Conservation (phyloP, 495 filamentous ascomycete species). For the Bombardia bombarda region DNA sequence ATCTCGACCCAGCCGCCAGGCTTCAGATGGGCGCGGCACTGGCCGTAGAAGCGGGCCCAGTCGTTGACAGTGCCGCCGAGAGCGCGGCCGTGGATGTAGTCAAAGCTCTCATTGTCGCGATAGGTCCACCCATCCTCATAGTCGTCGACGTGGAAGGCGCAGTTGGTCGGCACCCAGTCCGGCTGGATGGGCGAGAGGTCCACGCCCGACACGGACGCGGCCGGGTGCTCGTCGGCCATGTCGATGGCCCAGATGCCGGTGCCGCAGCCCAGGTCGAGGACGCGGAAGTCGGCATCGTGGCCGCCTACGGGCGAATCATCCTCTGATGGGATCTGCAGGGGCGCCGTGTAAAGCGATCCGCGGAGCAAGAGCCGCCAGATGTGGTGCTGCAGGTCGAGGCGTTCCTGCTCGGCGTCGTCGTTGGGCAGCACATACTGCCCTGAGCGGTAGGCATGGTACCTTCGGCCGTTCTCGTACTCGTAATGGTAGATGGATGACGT, state of each 20-base stretch:
- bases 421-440: slow-evolving; percentile 21
- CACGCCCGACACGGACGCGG: slow-evolving; percentile 27
- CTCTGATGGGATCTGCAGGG: slow-evolving; percentile 31
- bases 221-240: slow-evolving; percentile 28
- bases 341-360: slow-evolving; percentile 39
- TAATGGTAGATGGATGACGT: slow-evolving; percentile 22
- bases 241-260: slow-evolving; percentile 58
- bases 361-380: slow-evolving; percentile 11
- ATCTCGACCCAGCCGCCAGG: slow-evolving; percentile 57
- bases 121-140: slow-evolving; percentile 50
- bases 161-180: slow-evolving; percentile 35
- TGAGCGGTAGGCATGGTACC: slow-evolving; percentile 21
- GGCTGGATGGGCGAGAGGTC: slow-evolving; percentile 34
- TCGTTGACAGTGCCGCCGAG: slow-evolving; percentile 51
- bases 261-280: slow-evolving; percentile 54
- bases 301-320: background rate
- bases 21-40: slow-evolving; percentile 42
- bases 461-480: slow-evolving; percentile 23
- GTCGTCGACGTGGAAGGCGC: slow-evolving; percentile 51
- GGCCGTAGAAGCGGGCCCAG: slow-evolving; percentile 45
- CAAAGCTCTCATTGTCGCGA: slow-evolving; percentile 35
- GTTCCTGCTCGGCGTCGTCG: slow-evolving; percentile 20
- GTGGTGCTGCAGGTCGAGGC: slow-evolving; percentile 19
- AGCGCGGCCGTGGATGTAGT: slow-evolving; percentile 55
- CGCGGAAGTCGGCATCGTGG: slow-evolving; percentile 2